These are phyloP conservation scores for Tilletia indica DNA, from an alignment of 1,284 basidiomycete genomes.

Conservation along the genomic window DNA sequence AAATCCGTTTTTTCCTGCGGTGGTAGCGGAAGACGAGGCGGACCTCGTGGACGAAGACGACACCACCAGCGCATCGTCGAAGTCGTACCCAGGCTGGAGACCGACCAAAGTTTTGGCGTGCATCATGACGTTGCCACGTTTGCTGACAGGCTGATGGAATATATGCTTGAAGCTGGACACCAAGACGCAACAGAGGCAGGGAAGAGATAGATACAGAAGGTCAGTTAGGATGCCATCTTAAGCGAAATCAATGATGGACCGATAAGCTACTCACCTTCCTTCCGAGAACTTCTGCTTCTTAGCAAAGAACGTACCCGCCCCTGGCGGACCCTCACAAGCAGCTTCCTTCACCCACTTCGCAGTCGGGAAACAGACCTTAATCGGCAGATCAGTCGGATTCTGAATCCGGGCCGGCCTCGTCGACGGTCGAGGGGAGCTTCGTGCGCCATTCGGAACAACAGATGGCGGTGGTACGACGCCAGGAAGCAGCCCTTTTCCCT, in stretches of 20 bases:
- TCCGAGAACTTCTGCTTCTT: conserved; percentile 35
- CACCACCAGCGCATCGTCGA: conserved; percentile 24
- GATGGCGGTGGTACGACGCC: background rate
- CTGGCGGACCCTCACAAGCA: conserved; percentile 36
- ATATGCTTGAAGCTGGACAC: conserved; percentile 27
- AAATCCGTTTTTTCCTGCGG: conserved; percentile 6
- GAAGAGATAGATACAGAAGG: too few species aligned
- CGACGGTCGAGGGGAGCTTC: background rate
- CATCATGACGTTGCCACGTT: conserved; percentile 49
- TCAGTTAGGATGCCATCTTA: background rate
- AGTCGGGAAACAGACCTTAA: conserved; percentile 48
- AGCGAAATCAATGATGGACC: background rate
- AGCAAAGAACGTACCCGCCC: conserved; percentile 50
- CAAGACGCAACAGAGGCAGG: background rate
- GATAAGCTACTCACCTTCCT: background rate
- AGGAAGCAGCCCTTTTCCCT: background rate
- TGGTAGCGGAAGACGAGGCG: background rate
- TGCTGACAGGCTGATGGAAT: conserved; percentile 35
- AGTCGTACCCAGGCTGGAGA: conserved; percentile 24
- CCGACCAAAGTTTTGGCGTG: conserved; percentile 51
- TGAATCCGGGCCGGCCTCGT: background rate
- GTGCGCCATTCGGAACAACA: too few species aligned
- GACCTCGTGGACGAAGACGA: background rate
- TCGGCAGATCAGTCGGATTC: conserved; percentile 24
- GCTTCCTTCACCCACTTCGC: conserved; percentile 35